These are phyloP conservation scores for Monosporascus cannonballus DNA, from an alignment of 2,329 filamentous ascomycete genomes.

Conservation along the genomic window DNA sequence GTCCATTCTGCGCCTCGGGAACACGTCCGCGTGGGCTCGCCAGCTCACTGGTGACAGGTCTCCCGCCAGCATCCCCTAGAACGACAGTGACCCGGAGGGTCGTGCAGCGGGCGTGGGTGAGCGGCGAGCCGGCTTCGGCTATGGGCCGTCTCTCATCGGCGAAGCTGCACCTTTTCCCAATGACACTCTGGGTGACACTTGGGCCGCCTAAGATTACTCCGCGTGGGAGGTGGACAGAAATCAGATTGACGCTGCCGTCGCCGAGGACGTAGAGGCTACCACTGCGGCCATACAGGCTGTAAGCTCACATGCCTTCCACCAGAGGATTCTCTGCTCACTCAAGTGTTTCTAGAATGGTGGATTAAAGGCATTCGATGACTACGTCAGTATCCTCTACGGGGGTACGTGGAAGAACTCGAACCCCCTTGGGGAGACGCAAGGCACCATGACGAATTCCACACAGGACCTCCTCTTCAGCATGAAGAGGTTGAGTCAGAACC, in stretches of 20 bases:
- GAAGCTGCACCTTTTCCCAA: slow-evolving; percentile 3
- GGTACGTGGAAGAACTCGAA: slow-evolving; percentile 1
- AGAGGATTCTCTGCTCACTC: too few relatives aligned
- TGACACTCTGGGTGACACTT: not conserved
- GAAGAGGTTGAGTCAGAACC: slow-evolving; percentile 24
- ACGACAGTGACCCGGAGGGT: slow-evolving; percentile 44
- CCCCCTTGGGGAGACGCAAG: slow-evolving; percentile 8
- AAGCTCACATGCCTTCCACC: not conserved
- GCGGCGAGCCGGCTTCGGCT: not conserved
- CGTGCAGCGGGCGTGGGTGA: slow-evolving; percentile 43
- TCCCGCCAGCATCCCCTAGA: not conserved
- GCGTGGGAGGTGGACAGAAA: slow-evolving; percentile 1
- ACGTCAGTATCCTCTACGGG: too few relatives aligned
- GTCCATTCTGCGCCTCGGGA: not conserved
- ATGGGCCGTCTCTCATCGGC: slow-evolving; percentile 2
- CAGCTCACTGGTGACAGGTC: not conserved
- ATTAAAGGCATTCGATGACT: too few relatives aligned
- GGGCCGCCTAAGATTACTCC: not conserved
- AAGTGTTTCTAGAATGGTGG: too few relatives aligned
- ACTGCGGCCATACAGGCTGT: not conserved
- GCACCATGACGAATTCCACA: slow-evolving; percentile 25
- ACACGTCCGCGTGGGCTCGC: not conserved
- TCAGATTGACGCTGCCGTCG: not conserved
- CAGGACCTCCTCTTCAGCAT: slow-evolving; percentile 28
- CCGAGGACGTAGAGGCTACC: not conserved